These are phyloP conservation scores for Lactarius trivialis DNA, from an alignment of 768 basidiomycete genomes.

Conservation along the genomic window DNA sequence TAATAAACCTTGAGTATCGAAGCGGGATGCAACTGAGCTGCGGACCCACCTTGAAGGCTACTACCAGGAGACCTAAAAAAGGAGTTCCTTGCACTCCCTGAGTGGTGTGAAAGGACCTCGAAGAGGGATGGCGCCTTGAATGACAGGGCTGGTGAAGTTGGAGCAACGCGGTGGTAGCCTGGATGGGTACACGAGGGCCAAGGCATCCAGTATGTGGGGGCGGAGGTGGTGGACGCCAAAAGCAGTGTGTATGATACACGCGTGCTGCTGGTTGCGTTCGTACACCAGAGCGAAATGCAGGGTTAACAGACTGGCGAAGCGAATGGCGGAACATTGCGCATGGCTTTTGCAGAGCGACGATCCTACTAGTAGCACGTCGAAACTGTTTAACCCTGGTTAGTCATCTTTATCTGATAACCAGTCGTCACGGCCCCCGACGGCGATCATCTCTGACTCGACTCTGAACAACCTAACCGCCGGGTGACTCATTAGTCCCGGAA, in stretches of 20 bases:
- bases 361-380: neutral
- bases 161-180: conserved; percentile 13
- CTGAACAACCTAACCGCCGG: neutral
- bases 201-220: conserved; percentile 10
- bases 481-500: neutral
- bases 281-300: conserved; percentile 3
- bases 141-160: conserved; percentile 5
- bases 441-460: neutral
- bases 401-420: neutral
- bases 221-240: neutral
- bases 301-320: conserved; percentile 4
- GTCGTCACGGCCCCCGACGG: neutral
- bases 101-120: conserved; percentile 39
- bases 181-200: neutral
- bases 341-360: conserved; percentile 5
- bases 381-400: neutral
- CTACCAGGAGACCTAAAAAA: conserved; percentile 52
- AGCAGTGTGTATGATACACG: conserved; percentile 1
- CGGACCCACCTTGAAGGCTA: conserved; percentile 54
- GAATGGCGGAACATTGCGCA: conserved; percentile 16
- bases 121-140: neutral
- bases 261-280: neutral
- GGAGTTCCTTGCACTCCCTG: conserved; percentile 31
- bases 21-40: neutral
- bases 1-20: conserved; percentile 16